These are phyloP conservation scores for Rhododendron williamsianum DNA, from an alignment of 148 eudicot species.

Conservation along the genomic window DNA sequence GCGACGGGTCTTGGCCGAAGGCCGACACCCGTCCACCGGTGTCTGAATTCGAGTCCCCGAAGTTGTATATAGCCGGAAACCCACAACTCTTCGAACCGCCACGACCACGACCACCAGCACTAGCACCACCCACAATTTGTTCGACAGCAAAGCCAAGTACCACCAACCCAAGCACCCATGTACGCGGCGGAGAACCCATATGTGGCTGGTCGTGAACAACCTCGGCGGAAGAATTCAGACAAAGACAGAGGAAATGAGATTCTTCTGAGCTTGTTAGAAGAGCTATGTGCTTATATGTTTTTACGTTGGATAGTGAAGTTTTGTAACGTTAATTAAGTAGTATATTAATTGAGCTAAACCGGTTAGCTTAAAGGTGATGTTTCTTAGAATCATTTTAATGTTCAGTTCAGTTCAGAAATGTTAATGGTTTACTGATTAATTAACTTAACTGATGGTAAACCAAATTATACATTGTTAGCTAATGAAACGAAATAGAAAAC, in stretches of 20 bases:
- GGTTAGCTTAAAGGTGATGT: too few species aligned
- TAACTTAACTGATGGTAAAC: neutral
- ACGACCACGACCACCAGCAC: neutral
- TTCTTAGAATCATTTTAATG: too few species aligned
- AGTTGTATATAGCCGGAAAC: slow-evolving; percentile 16
- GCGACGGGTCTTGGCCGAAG: neutral
- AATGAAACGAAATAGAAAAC: neutral
- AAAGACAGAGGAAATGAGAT: neutral
- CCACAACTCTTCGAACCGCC: neutral
- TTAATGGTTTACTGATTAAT: neutral
- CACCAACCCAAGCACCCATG: neutral
- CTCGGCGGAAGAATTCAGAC: neutral
- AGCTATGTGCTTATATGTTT: neutral
- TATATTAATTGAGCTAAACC: neutral
- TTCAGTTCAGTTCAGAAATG: neutral
- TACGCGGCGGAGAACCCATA: neutral
- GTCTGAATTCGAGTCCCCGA: slow-evolving; percentile 22
- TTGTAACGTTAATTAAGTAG: neutral
- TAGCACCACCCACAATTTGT: neutral
- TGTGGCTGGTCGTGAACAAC: neutral
- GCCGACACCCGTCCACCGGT: slow-evolving; percentile 4
- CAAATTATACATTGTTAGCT: neutral
- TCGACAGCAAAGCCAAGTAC: neutral
- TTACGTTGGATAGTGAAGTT: neutral
- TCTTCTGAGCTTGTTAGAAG: neutral